Evolutionary conservation across 2,329 filamentous ascomycete species (phyloP).

Genomic region (Xylaria sp.): DNA sequence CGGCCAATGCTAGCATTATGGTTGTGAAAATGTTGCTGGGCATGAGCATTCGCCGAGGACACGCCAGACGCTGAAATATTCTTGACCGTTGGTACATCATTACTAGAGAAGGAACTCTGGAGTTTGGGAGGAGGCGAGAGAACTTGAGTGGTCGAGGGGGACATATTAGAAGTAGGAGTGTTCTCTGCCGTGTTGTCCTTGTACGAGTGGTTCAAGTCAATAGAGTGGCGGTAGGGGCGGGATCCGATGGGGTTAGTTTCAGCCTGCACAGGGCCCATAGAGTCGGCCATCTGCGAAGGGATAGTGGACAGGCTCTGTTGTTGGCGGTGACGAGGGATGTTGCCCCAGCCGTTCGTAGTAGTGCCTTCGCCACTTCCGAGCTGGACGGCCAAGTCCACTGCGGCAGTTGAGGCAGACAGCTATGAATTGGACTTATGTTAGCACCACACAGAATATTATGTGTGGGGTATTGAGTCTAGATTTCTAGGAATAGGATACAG

Average conservation of each 20-base stretch:
- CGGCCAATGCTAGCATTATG: conserved; percentile 84
- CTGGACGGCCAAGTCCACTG: conserved; percentile 78
- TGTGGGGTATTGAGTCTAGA: background rate
- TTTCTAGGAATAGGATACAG: conserved; percentile 17
- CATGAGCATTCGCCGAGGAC: conserved; percentile 56
- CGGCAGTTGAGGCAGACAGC: conserved; percentile 80
- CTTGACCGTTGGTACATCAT: conserved; percentile 87
- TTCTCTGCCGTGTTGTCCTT: conserved; percentile 50
- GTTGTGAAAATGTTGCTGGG: conserved; percentile 70
- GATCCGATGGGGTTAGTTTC: conserved; percentile 55
- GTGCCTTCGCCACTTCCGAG: conserved; percentile 62
- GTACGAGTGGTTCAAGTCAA: conserved; percentile 55
- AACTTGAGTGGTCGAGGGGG: conserved; percentile 55
- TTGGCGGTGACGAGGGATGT: conserved; percentile 71
- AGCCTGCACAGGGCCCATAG: conserved; percentile 46
- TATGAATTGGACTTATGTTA: conserved; percentile 52
- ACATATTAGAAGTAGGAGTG: conserved; percentile 46
- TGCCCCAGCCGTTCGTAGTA: conserved; percentile 61
- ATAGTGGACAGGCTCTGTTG: conserved; percentile 63
- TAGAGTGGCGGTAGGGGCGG: conserved; percentile 62
- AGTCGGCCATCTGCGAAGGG: conserved; percentile 44
- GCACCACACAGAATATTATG: conserved; percentile 36
- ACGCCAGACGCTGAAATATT: conserved; percentile 49
- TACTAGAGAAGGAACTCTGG: conserved; percentile 87
- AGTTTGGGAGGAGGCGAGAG: conserved; percentile 74